Percentiles rank a stretch among this genome's conserved stretches.
Evolutionary conservation across 345 rosid species (phyloP).

Genomic region (Hibiscus mutabilis): DNA sequence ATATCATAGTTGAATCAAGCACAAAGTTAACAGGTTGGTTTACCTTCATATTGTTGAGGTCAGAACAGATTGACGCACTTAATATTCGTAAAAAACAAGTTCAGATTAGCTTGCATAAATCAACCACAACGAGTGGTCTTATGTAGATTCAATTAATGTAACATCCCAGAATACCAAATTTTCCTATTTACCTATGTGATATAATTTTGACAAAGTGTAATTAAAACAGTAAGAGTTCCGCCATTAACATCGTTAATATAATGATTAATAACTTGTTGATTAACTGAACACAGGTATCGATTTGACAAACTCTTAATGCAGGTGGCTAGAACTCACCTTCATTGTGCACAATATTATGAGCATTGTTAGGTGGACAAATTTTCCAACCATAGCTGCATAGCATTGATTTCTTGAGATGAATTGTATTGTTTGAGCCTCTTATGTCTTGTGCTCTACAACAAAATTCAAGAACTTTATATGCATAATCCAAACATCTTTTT

Average conservation of each 20-base stretch:
- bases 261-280: not conserved
- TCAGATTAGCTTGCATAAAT: not conserved
- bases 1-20: not conserved
- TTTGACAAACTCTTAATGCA: not conserved
- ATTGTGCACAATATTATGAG: not conserved
- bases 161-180: not conserved
- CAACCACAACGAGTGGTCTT: not conserved
- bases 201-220: not conserved
- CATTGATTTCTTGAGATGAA: slow-evolving; percentile 2
- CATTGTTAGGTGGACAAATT: not conserved
- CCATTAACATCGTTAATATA: not conserved
- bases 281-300: not conserved
- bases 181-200: not conserved
- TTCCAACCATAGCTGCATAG: not conserved
- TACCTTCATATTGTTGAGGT: not conserved
- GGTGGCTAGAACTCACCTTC: not conserved
- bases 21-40: not conserved
- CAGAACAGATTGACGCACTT: not conserved
- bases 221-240: not conserved
- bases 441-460: slow-evolving; percentile 1
- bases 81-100: not conserved
- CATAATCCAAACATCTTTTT: not conserved
- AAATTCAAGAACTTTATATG: not conserved
- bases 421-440: slow-evolving; percentile 7
- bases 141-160: not conserved